Conservation (phyloP, 331 rosid genomes). For the Spiraea crenata region DNA sequence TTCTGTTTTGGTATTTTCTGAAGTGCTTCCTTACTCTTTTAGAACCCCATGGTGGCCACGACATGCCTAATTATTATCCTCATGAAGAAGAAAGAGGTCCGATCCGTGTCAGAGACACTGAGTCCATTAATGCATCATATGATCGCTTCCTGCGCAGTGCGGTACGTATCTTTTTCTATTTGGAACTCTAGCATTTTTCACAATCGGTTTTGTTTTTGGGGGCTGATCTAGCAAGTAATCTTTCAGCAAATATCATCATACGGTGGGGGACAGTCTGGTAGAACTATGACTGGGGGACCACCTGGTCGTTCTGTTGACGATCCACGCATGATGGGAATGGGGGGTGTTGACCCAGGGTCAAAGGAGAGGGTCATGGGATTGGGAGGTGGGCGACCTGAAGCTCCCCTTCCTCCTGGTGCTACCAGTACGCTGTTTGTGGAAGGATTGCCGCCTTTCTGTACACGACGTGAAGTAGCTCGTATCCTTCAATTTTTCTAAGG, state of each 20-base stretch:
- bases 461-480: slow-evolving; percentile 98
- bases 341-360: slow-evolving; percentile 63
- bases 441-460: slow-evolving; percentile 87
- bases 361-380: slow-evolving; percentile 59
- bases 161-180: slow-evolving; percentile 47
- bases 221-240: slow-evolving; percentile 25
- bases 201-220: slow-evolving; percentile 19
- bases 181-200: slow-evolving; percentile 12
- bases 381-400: slow-evolving; percentile 66
- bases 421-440: slow-evolving; percentile 89
- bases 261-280: slow-evolving; percentile 72
- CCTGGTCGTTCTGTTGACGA: slow-evolving; percentile 61
- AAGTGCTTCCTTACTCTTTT: slow-evolving; percentile 37
- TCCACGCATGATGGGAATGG: slow-evolving; percentile 51
- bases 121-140: slow-evolving; percentile 92
- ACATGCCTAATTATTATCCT: slow-evolving; percentile 64
- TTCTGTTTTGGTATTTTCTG: slow-evolving; percentile 24
- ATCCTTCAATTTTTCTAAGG: slow-evolving; percentile 46
- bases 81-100: slow-evolving; percentile 80
- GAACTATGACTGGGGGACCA: slow-evolving; percentile 59
- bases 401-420: slow-evolving; percentile 91
- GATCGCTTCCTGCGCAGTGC: slow-evolving; percentile 84
- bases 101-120: slow-evolving; percentile 74
- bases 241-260: slow-evolving; percentile 72
- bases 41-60: slow-evolving; percentile 68